phyloP scores from a whole-genome alignment of 805 yeast species.

The Ogataea ganodermae region DNA sequence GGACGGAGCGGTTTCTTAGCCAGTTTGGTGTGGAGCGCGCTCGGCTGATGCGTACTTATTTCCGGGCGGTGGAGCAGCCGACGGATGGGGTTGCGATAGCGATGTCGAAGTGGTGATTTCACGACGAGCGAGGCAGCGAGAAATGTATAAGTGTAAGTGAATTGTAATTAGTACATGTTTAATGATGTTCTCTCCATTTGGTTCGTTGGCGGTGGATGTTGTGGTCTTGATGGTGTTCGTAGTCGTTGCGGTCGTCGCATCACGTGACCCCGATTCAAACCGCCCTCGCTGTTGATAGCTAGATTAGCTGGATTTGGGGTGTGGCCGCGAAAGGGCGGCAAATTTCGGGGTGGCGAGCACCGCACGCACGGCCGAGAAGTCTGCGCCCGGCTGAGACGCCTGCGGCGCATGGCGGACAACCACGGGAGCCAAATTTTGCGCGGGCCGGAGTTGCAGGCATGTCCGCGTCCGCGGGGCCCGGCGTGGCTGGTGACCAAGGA shows the following conservation, averaged over 20 bases:
- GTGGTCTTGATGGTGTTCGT: too few relatives aligned
- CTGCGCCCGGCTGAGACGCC: too few relatives aligned
- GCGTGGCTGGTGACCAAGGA: not conserved
- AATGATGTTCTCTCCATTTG: too few relatives aligned
- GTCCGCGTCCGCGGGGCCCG: slow-evolving; percentile 1
- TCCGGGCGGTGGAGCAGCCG: slow-evolving; percentile 53
- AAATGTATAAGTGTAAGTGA: not conserved
- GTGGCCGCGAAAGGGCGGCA: not conserved
- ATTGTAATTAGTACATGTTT: too few relatives aligned
- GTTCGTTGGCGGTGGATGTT: too few relatives aligned
- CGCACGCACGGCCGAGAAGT: too few relatives aligned
- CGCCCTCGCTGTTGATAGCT: too few relatives aligned
- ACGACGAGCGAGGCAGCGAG: not conserved
- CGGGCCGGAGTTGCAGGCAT: not conserved
- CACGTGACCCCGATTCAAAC: too few relatives aligned
- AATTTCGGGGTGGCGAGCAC: not conserved
- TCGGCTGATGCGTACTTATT: slow-evolving; percentile 48
- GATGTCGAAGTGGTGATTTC: slow-evolving; percentile 53
- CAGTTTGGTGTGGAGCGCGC: slow-evolving; percentile 31
- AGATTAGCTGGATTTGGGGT: too few relatives aligned
- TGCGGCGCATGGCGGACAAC: too few relatives aligned
- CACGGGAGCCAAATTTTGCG: not conserved
- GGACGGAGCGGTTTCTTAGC: slow-evolving; percentile 38
- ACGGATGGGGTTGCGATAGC: slow-evolving; percentile 48
- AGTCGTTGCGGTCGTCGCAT: too few relatives aligned